Evolutionary conservation across 352 stramenopile species (phyloP).

Genomic region (Aphanomyces astaci): DNA sequence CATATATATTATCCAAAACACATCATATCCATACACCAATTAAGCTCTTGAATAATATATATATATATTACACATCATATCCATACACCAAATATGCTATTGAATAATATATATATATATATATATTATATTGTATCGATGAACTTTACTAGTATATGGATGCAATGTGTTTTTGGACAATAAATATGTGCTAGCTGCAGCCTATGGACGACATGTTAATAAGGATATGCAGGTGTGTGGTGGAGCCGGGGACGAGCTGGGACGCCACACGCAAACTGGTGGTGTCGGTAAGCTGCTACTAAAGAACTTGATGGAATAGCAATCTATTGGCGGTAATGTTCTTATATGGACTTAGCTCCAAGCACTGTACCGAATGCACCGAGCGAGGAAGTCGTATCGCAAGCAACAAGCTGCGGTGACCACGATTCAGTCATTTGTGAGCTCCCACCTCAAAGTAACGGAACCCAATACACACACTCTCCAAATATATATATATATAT

Average conservation of each 20-base stretch:
- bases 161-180: no score
- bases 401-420: constrained; percentile 31
- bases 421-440: constrained; percentile 46
- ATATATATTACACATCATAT: no score
- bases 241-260: constrained; percentile 50
- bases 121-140: not conserved
- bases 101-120: no score
- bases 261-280: constrained; percentile 57
- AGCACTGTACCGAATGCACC: constrained; percentile 66
- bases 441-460: constrained; percentile 52
- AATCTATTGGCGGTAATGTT: no score
- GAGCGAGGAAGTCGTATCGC: constrained; percentile 42
- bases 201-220: no score
- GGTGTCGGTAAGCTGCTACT: constrained; percentile 38
- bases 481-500: no score
- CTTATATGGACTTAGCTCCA: no score
- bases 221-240: constrained; percentile 41
- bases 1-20: not conserved
- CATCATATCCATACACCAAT: no score
- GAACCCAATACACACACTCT: no score
- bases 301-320: not conserved
- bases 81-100: no score
- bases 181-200: no score
- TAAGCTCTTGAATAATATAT: no score
- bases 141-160: not conserved